phyloP scores from a whole-genome alignment of 78 protist species.

The Dictyostelium brefeldianum region DNA sequence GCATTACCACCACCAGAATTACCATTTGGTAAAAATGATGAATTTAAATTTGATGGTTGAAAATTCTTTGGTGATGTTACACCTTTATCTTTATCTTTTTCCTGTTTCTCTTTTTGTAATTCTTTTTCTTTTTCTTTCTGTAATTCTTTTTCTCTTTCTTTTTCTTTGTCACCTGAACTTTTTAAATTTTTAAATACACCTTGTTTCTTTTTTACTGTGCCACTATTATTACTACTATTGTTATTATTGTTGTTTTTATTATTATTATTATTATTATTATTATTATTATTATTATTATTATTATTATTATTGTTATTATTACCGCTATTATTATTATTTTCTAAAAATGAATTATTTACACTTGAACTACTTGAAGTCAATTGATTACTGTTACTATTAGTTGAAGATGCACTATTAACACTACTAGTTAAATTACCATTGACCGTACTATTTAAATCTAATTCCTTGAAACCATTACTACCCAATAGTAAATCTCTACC shows the following conservation, averaged over 20 bases:
- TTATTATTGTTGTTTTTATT: background rate
- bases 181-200: constrained; percentile 9
- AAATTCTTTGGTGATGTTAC: background rate
- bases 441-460: background rate
- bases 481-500: constrained; percentile 4
- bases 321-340: background rate
- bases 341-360: background rate
- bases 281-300: background rate
- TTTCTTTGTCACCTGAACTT: constrained; percentile 2
- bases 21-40: background rate
- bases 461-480: constrained; percentile 3
- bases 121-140: background rate
- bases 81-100: background rate
- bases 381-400: background rate
- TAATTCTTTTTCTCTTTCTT: background rate
- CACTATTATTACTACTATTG: background rate
- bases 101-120: background rate
- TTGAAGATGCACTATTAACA: constrained; percentile 12
- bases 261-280: background rate
- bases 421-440: constrained; percentile 3
- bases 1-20: background rate
- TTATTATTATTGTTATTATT: background rate
- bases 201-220: background rate
- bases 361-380: constrained; percentile 11
- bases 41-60: background rate